Evolutionary conservation across 192 early-diverging fungal genomes (phyloP), one percentile per base, ranked within the genome.

Genomic region (Chytriomyces sp.): DNA sequence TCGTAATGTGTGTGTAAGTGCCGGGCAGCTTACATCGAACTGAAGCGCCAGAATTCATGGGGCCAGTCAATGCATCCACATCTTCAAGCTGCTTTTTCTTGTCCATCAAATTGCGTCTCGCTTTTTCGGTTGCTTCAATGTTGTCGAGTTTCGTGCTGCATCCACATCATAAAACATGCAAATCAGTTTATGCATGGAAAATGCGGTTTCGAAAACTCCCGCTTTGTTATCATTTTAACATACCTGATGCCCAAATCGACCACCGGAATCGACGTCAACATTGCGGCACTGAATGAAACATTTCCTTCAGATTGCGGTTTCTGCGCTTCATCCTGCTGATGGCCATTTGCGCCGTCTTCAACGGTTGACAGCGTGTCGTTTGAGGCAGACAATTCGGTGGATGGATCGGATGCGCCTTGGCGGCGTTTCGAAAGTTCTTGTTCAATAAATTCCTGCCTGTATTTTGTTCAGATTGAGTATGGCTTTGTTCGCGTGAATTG

Each of bases 201-300:
- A 28, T 7, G 57, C 28, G 9, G 16, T 20, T 50, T 16, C 47
- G n/a, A 23, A 80, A 73, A 26, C 0, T 35, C 28, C 28, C 28
- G 28, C 28, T 35, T 35, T 35, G 2, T 35, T n/a, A n/a, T n/a
- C n/a, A n/a, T n/a, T n/a, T 2, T 35, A 35, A 85, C 89, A 24
- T 87, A 91, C 87, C 89, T 90, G 50, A 92, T 91, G 24, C 94
- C 96, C 8, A 97, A 82, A 77, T 96, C 94, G 8, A 95, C 92
- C 78, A 96, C 94, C 7, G 95, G 96, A 71, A 97, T 95, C 5
- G 93, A 93, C 6, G 94, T 94, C 45, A 97, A 77, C 94, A 97
- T 95, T 10, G 91, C 88, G 18, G 94, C 87, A 5, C 94, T 95
- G 44, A 94, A 84, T 28, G 94, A 91, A 6, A 95, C 94, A 69